These are phyloP conservation scores for Cryptococcus sp. DNA, from an alignment of 1,284 basidiomycete genomes.

Conservation along the genomic window DNA sequence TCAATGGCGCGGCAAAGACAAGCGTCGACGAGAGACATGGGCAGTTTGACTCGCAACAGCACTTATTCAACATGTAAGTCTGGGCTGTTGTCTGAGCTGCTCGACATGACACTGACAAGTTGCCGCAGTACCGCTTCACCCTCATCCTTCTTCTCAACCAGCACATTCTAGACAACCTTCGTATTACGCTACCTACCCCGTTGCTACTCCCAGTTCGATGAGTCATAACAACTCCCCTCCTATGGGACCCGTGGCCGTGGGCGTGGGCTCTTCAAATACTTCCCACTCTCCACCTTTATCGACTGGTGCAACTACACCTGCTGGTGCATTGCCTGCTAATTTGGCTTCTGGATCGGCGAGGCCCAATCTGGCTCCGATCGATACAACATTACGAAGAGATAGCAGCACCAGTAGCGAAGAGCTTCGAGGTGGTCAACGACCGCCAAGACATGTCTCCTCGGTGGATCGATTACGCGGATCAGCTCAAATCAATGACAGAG, in stretches of 20 bases:
- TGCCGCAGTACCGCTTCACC: conserved; percentile 21
- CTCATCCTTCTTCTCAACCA: conserved; percentile 18
- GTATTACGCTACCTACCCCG: conserved; percentile 39
- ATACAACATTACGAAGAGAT: conserved; percentile 24
- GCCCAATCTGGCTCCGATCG: conserved; percentile 27
- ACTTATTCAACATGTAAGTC: conserved; percentile 43
- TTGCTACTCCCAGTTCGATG: conserved; percentile 33
- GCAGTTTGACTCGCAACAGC: conserved; percentile 24
- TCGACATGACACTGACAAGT: background rate
- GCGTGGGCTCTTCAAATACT: conserved; percentile 17
- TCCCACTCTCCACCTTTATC: conserved; percentile 33
- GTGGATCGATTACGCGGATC: conserved; percentile 31
- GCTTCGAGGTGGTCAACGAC: conserved; percentile 9
- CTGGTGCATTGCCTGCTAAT: conserved; percentile 4
- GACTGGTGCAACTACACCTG: conserved; percentile 30
- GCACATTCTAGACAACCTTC: conserved; percentile 33
- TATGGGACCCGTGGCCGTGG: conserved; percentile 5
- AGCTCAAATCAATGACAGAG: conserved; percentile 19
- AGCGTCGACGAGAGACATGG: conserved; percentile 6
- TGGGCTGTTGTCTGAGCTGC: background rate
- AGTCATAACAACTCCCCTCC: conserved; percentile 35
- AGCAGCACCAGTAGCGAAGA: conserved; percentile 18
- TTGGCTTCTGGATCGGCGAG: conserved; percentile 6
- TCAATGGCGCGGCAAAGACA: conserved; percentile 7
- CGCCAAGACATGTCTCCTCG: conserved; percentile 21